Base-by-base conservation (phyloP, 2,329 filamentous ascomycete species). In the Verticillium zaregamsianum region DNA sequence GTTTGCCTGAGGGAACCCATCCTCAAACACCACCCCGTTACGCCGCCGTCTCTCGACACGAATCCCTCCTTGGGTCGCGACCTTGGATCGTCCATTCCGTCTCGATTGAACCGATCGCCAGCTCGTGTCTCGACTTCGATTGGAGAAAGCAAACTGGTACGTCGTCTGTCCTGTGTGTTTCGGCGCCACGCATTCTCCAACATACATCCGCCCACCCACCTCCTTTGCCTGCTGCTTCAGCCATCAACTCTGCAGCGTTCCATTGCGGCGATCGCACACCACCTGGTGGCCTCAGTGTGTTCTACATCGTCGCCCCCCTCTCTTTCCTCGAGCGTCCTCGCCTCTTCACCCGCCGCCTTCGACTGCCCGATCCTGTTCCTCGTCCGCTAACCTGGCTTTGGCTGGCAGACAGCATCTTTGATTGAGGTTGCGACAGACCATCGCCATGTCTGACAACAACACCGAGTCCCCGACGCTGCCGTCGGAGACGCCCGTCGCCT, bases 321-420 rank as follows among this genome's bases (percentile, higher is more conserved):
- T 40, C 17, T 7, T 20, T n/a, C 9, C 7, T 25, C 3, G 17
- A 52, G 11, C n/a, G 4, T 25, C 45, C 12, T 8, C n/a, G 11
- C 17, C 17, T 40, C 37, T n/a, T 40, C 37, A n/a, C 37, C n/a
- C 17, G 17, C 33, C 37, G 17, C 15, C 37, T 17, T 7, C 37
- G 15, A 7, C 15, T 40, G 15, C 37, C 14, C 45, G n/a, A 25
- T 23, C 7, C 45, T 9, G 11, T 23, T n/a, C 3, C n/a, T 23
- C 2, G n/a, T 52, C 33, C 11, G 68, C 75, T 79, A 70, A 79
- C 70, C 75, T 71, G 69, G 64, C 71, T 58, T 67, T 71, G 9
- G 45, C 20, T 23, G 20, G 45, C 45, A 52, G 45, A 52, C 12
- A 3, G 12, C 33, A 52, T 25, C 45, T 8, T 63, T 57, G 66